These are phyloP conservation scores for Pleurotus platypus DNA, from an alignment of 768 basidiomycete species.

Conservation along the genomic window DNA sequence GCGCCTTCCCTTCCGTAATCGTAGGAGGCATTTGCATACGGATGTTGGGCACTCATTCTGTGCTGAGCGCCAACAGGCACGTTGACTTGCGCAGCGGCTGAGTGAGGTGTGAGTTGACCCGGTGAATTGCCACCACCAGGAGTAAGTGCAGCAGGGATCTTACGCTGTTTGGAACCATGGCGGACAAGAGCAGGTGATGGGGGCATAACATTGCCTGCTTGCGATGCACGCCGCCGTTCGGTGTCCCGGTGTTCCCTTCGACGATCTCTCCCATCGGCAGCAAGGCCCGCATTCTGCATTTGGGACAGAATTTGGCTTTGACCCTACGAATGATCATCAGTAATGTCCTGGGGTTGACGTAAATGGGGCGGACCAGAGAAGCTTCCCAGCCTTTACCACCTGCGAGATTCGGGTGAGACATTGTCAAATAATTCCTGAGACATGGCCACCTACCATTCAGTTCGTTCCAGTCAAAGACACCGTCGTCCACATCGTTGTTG, in stretches of 20 bases:
- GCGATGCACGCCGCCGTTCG: slow-evolving; percentile 62
- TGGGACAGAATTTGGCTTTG: slow-evolving; percentile 65
- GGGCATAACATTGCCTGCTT: slow-evolving; percentile 54
- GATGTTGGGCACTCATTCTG: slow-evolving; percentile 50
- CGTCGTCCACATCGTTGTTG: slow-evolving; percentile 87
- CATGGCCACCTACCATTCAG: slow-evolving; percentile 60
- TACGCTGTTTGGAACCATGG: slow-evolving; percentile 69
- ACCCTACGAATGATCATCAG: slow-evolving; percentile 32
- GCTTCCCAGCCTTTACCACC: slow-evolving; percentile 95
- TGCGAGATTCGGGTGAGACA: slow-evolving; percentile 21
- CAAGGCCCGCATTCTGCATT: slow-evolving; percentile 51
- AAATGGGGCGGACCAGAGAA: slow-evolving; percentile 48
- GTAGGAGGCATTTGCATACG: slow-evolving; percentile 64
- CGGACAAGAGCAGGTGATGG: slow-evolving; percentile 80
- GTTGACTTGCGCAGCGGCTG: slow-evolving; percentile 71
- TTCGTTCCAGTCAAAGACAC: slow-evolving; percentile 94
- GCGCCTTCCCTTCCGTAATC: slow-evolving; percentile 46
- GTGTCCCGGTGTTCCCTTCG: slow-evolving; percentile 58
- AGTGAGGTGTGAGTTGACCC: slow-evolving; percentile 67
- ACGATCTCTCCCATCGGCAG: slow-evolving; percentile 49
- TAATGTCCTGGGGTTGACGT: neutral
- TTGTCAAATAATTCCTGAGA: neutral
- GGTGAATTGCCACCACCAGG: slow-evolving; percentile 46
- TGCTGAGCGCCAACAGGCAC: slow-evolving; percentile 59
- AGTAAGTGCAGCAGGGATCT: slow-evolving; percentile 55